A percentile compares a stretch with the other conserved stretches of the same genome.
Conservation (phyloP, 108 stramenopile species). For the Cyclotella kingstonii region DNA sequence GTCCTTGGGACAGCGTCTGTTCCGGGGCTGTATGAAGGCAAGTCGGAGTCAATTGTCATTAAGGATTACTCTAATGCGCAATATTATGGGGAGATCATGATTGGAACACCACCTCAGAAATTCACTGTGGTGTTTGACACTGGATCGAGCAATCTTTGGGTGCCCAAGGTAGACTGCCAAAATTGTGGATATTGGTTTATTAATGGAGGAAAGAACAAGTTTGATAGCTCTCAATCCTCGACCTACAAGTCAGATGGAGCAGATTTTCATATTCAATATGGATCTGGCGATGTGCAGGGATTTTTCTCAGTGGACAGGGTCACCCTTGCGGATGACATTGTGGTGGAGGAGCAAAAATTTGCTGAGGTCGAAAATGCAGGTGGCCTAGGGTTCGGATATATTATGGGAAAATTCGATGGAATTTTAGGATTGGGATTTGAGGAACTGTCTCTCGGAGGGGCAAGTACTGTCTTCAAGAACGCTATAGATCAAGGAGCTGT, state of each 20-base stretch:
- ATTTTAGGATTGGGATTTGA: constrained; percentile 97
- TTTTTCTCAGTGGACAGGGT: constrained; percentile 72
- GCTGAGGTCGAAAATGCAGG: constrained; percentile 93
- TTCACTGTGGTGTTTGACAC: constrained; percentile 95
- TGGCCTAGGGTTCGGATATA: constrained; percentile 95
- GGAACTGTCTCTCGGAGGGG: constrained; percentile 80
- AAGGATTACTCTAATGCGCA: constrained; percentile 90
- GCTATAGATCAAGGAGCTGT: constrained; percentile 82
- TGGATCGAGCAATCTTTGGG: constrained; percentile 94
- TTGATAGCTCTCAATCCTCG: constrained; percentile 46
- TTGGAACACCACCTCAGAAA: constrained; percentile 79
- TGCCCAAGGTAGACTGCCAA: constrained; percentile 81
- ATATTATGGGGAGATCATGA: constrained; percentile 64
- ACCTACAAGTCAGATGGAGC: constrained; percentile 46
- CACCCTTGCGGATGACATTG: constrained; percentile 73
- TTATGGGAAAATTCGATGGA: constrained; percentile 96
- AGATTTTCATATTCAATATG: constrained; percentile 87
- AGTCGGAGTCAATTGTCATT: constrained; percentile 63
- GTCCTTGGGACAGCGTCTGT: neutral
- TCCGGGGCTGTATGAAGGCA: constrained; percentile 10
- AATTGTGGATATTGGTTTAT: constrained; percentile 51
- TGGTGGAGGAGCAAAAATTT: constrained; percentile 67
- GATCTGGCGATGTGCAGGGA: constrained; percentile 79
- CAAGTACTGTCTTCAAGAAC: constrained; percentile 92
- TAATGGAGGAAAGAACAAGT: constrained; percentile 58